These are phyloP conservation scores for Schizonepeta tenuifolia DNA, from an alignment of 257 asterid species.

Conservation along the genomic window DNA sequence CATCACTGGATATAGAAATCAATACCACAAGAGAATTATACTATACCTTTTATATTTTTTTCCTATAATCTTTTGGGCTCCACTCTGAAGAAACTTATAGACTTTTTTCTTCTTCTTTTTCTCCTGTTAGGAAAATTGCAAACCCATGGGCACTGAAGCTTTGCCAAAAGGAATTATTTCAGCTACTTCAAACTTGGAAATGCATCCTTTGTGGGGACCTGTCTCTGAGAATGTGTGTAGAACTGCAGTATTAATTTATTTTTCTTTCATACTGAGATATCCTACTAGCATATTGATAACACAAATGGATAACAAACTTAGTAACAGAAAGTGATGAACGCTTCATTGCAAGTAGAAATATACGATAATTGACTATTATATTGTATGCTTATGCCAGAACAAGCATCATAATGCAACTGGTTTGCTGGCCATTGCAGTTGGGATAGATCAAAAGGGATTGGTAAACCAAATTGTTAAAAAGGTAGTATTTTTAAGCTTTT, in stretches of 20 bases:
- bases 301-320: not conserved
- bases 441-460: constrained; percentile 72
- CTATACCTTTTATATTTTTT: constrained; percentile 2
- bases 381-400: constrained; percentile 45
- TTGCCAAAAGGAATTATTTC: constrained; percentile 80
- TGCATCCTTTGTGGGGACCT: constrained; percentile 78
- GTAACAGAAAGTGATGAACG: not conserved
- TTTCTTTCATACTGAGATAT: not conserved
- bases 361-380: constrained; percentile 25
- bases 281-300: not conserved
- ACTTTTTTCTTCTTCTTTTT: not conserved
- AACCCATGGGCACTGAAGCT: constrained; percentile 60
- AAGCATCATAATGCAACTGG: constrained; percentile 40
- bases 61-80: not conserved
- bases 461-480: constrained; percentile 66
- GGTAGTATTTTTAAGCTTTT: constrained; percentile 46
- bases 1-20: constrained; percentile 23
- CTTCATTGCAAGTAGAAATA: not conserved
- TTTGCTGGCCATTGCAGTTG: constrained; percentile 84
- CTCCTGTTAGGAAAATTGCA: constrained; percentile 55
- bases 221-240: constrained; percentile 51
- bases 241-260: constrained; percentile 26
- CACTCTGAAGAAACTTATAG: constrained; percentile 4
- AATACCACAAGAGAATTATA: constrained; percentile 21
- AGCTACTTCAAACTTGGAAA: constrained; percentile 64